Percentiles rank a stretch among this genome's conserved stretches.
These are phyloP conservation scores for Leccinum uliginosum DNA, from an alignment of 768 basidiomycete species.

Conservation along the genomic window DNA sequence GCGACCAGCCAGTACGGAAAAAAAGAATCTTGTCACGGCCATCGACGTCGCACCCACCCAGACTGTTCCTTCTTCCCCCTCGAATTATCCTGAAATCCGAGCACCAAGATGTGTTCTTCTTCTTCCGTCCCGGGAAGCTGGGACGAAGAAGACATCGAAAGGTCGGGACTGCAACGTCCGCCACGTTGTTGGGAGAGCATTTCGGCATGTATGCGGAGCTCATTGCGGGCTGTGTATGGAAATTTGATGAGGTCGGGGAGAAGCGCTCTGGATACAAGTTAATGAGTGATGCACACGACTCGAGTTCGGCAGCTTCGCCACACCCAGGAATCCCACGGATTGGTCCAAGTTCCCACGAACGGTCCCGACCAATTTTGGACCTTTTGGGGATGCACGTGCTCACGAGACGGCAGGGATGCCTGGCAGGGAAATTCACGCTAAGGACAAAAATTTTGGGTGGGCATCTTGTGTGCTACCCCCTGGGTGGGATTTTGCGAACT, in stretches of 20 bases:
- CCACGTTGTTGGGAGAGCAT: slow-evolving; percentile 17
- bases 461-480: too few species aligned
- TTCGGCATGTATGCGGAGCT: slow-evolving; percentile 53
- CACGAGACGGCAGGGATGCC: too few species aligned
- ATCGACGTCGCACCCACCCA: slow-evolving; percentile 18
- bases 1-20: slow-evolving; percentile 12
- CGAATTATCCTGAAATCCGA: slow-evolving; percentile 48
- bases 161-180: slow-evolving; percentile 41
- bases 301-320: slow-evolving; percentile 87
- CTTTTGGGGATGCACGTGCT: too few species aligned
- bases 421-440: too few species aligned
- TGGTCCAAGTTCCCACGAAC: too few species aligned
- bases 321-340: too few species aligned
- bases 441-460: too few species aligned
- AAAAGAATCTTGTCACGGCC: not conserved
- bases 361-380: too few species aligned
- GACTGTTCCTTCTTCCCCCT: slow-evolving; percentile 29
- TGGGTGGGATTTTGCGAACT: too few species aligned
- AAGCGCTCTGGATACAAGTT: slow-evolving; percentile 51
- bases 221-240: slow-evolving; percentile 66
- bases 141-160: slow-evolving; percentile 28
- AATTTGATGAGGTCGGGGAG: slow-evolving; percentile 78
- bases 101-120: slow-evolving; percentile 47
- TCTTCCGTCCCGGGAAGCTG: slow-evolving; percentile 26
- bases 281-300: slow-evolving; percentile 38